Evolutionary conservation across 2,329 filamentous ascomycete species (phyloP).

Genomic region (Fusarium foetens): DNA sequence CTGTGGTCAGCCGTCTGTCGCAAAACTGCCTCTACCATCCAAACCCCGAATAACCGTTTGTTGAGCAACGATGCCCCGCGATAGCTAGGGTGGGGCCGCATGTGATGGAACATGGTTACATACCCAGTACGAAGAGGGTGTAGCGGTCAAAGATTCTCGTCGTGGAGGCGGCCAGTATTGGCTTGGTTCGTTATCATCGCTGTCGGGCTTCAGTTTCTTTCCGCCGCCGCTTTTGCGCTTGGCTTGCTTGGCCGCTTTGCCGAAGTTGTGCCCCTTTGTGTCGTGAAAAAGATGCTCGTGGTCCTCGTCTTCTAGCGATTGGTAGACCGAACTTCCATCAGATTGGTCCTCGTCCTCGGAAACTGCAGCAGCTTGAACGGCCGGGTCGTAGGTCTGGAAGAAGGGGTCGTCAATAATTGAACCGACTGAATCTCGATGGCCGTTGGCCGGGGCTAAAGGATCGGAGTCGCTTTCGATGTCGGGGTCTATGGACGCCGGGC

Average conservation of each 20-base stretch:
- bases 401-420: conserved; percentile 67
- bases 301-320: conserved; percentile 44
- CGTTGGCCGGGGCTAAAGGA: conserved; percentile 26
- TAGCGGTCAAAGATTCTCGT: conserved; percentile 60
- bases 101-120: conserved; percentile 43
- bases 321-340: conserved; percentile 42
- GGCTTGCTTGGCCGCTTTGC: conserved; percentile 7
- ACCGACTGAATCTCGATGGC: conserved; percentile 59
- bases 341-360: conserved; percentile 40
- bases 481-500: conserved; percentile 37
- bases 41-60: background rate
- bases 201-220: conserved; percentile 33
- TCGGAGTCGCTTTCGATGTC: conserved; percentile 38
- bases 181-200: conserved; percentile 42
- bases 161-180: conserved; percentile 58
- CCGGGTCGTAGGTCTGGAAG: conserved; percentile 58
- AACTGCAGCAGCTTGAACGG: conserved; percentile 42
- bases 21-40: conserved; percentile 17
- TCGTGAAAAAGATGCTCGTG: conserved; percentile 49
- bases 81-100: conserved; percentile 31
- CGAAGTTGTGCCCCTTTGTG: conserved; percentile 13
- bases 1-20: conserved; percentile 42
- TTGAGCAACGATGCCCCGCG: conserved; percentile 39
- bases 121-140: conserved; percentile 53
- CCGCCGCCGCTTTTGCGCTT: conserved; percentile 29